Base-by-base conservation (phyloP, 768 basidiomycete species). In the Dendrothele bispora region DNA sequence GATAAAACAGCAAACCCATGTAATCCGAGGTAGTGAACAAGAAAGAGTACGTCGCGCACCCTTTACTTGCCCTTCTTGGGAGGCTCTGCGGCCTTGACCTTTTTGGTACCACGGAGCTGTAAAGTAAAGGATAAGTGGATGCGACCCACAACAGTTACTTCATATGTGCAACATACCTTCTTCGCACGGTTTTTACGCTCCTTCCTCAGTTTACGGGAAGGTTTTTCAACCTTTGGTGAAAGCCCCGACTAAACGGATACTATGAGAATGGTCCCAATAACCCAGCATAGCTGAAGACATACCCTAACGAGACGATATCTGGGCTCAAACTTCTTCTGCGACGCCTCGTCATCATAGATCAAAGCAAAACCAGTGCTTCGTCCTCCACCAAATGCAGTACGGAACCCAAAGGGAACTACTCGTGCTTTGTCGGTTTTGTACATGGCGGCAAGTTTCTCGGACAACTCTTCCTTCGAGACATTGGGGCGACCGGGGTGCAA, bases 171-270 rank as follows among this genome's bases (percentile, higher is more conserved):
- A 44, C 71, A n/a, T 39, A 92, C 95, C 86, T 98, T 98, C 89
- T 99, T 99, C 54, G 89, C 83, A 67, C 95, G 86, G 77, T 99
- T 99, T 84, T 99, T 99, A 63, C 97, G 85, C 79, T 98, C 95
- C 79, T 98, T 98, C 72, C 97, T 88, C 72, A 98, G 84, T 71
- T 98, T 98, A 64, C 97, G 88, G 55, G 92, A 93, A 45, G 95
- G 76, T 71, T 87, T 92, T 35, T 92, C 90, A 54, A 87, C 84
- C 77, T 98, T 97, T 54, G 77, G 49, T 27, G 60, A 65, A 39
- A 93, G 66, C 43, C 88, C 86, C 55, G 77, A 81, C 91, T 92
- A 54, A 22, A 49, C 25, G 47, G 39, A 15, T 17, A 39, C 18
- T 25, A 27, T 35, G 34, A 41, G 58, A 29, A 32, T 17, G 39